Conservation (phyloP, 2,329 filamentous ascomycete species). For the Pleomassaria siparia region DNA sequence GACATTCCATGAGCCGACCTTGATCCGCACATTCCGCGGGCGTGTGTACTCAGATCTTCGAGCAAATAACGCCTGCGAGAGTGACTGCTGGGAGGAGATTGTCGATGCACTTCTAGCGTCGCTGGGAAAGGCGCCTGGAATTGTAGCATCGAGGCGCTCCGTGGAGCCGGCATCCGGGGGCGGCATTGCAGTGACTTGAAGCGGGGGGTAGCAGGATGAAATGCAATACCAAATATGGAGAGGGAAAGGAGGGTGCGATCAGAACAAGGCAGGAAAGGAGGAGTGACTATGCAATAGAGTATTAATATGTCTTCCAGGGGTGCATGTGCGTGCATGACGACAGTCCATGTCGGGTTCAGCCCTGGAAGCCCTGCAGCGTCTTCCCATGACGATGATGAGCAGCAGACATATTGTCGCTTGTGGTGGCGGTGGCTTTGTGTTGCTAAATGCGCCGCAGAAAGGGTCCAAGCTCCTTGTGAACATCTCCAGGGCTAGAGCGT, state of each 20-base stretch:
- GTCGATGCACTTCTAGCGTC: slow-evolving; percentile 18
- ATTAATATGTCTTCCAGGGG: neutral
- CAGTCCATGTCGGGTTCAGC: neutral
- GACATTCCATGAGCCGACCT: slow-evolving; percentile 95
- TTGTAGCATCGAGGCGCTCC: slow-evolving; percentile 45
- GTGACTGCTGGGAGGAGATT: slow-evolving; percentile 47
- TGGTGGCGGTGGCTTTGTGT: neutral
- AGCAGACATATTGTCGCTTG: neutral
- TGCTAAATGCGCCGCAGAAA: neutral
- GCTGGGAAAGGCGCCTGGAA: slow-evolving; percentile 55
- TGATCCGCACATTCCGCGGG: slow-evolving; percentile 74
- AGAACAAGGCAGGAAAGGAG: neutral
- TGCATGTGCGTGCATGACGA: neutral
- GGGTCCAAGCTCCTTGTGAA: neutral
- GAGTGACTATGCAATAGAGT: neutral
- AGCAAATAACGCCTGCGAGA: slow-evolving; percentile 65
- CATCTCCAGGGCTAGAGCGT: no score
- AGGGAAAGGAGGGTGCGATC: neutral
- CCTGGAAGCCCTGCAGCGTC: neutral
- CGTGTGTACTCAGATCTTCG: slow-evolving; percentile 78
- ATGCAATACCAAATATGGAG: neutral
- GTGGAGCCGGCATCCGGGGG: slow-evolving; percentile 23
- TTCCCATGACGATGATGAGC: neutral
- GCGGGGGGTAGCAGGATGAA: neutral
- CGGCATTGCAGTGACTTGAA: slow-evolving; percentile 27